A percentile compares a stretch with the other conserved stretches of the same genome.
Evolutionary conservation across 176 grass and related monocot genomes (phyloP).

Genomic region (Oryza meyeriana): DNA sequence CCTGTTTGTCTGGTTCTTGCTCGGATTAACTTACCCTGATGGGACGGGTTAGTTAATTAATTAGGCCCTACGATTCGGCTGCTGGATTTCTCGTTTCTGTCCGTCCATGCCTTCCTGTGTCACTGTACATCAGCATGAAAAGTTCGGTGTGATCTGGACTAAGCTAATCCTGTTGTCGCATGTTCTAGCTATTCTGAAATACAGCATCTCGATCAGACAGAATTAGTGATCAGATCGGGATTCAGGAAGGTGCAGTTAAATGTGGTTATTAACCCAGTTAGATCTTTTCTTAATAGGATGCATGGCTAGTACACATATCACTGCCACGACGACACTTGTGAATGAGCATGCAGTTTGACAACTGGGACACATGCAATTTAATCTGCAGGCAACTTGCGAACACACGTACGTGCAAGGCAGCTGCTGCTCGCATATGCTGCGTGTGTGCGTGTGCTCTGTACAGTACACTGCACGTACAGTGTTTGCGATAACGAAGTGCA

Average conservation of each 20-base stretch:
- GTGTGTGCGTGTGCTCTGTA: neutral
- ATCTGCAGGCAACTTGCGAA: neutral
- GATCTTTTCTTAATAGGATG: neutral
- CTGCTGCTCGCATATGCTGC: neutral
- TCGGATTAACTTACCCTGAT: neutral
- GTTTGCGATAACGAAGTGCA: neutral
- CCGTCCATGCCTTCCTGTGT: neutral
- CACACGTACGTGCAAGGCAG: neutral
- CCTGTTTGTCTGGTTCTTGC: slow-evolving; percentile 1
- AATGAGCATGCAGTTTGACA: neutral
- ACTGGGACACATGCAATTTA: neutral
- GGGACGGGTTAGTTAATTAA: neutral
- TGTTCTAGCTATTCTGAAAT: neutral
- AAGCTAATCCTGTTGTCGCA: neutral
- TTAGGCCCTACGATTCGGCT: neutral
- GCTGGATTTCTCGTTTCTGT: neutral
- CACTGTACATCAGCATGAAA: neutral
- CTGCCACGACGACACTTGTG: neutral
- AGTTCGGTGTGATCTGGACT: neutral
- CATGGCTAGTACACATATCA: neutral
- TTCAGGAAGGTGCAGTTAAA: neutral
- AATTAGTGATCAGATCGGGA: neutral
- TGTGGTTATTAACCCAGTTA: neutral
- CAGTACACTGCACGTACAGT: neutral
- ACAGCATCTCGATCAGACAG: neutral